These are phyloP conservation scores for Gynandropsis gynandra DNA, from an alignment of 345 rosid genomes.

Conservation along the genomic window DNA sequence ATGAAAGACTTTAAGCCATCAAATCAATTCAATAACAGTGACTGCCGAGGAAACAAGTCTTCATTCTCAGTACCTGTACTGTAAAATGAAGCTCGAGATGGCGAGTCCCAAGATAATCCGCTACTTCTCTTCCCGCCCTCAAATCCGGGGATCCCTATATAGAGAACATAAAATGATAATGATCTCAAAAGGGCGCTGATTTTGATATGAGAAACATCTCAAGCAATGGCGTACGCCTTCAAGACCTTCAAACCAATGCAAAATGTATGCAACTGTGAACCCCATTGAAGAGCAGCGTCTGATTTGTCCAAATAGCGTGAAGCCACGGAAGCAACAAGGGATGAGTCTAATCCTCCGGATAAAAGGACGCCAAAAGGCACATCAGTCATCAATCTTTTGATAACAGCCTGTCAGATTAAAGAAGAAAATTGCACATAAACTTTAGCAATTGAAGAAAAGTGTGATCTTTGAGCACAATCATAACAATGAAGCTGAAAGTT, in stretches of 20 bases:
- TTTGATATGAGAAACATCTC: neutral
- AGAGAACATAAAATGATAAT: conserved; percentile 6
- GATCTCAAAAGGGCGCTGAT: conserved; percentile 11
- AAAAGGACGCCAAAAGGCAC: conserved; percentile 86
- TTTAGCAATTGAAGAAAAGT: conserved; percentile 6
- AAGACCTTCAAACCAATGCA: conserved; percentile 72
- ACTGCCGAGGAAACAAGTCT: neutral
- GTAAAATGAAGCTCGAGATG: conserved; percentile 79
- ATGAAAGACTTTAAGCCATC: conserved; percentile 4
- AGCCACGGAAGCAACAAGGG: conserved; percentile 80
- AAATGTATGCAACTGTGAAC: conserved; percentile 66
- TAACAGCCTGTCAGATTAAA: conserved; percentile 51
- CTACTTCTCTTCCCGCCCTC: conserved; percentile 73
- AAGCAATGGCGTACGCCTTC: conserved; percentile 9
- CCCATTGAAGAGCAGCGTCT: conserved; percentile 77
- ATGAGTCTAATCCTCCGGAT: conserved; percentile 87
- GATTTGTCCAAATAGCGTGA: conserved; percentile 51
- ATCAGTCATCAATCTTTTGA: conserved; percentile 81
- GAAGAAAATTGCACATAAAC: neutral
- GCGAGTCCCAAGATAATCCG: conserved; percentile 67
- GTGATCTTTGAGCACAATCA: conserved; percentile 1
- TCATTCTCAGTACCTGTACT: conserved; percentile 42
- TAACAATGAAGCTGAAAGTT: conserved; percentile 5
- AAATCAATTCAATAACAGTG: too few species aligned
- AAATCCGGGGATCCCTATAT: conserved; percentile 74